Conservation (phyloP, 2,329 filamentous ascomycete species). For the Chaetomium olivaceum region DNA sequence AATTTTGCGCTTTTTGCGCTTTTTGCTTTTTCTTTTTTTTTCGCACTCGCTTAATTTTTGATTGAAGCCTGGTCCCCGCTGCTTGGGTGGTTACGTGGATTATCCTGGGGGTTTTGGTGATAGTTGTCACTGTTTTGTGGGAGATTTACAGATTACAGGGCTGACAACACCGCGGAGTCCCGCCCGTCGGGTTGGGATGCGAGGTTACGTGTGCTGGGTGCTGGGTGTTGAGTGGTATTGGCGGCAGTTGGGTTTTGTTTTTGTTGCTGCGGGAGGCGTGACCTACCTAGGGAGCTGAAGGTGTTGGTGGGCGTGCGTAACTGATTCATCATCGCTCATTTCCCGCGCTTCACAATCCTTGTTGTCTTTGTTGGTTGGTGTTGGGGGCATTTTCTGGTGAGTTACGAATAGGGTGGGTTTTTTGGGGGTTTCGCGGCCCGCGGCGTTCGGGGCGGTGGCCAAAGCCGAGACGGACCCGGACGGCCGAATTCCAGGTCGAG, state of each 20-base stretch:
- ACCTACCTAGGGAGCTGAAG: not conserved
- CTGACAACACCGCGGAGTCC: not conserved
- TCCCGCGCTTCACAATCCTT: slow-evolving; percentile 5
- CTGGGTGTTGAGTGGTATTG: not conserved
- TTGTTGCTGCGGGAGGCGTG: not conserved
- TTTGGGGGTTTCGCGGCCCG: slow-evolving; percentile 13
- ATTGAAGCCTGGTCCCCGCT: not conserved
- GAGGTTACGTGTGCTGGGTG: slow-evolving; percentile 17
- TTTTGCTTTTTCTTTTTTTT: not conserved
- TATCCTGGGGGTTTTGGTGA: not conserved
- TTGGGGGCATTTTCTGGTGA: not conserved
- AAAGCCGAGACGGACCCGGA: slow-evolving; percentile 8
- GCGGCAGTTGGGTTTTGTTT: not conserved
- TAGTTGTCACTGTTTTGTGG: not conserved
- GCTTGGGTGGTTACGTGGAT: not conserved
- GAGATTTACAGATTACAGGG: not conserved
- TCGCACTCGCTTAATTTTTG: slow-evolving; percentile 10
- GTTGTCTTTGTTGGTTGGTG: not conserved
- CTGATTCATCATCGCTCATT: slow-evolving; percentile 22
- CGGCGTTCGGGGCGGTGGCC: slow-evolving; percentile 16
- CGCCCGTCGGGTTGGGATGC: slow-evolving; percentile 13
- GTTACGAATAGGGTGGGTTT: not conserved
- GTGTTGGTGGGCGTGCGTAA: slow-evolving; percentile 12
- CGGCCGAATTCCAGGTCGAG: not conserved
- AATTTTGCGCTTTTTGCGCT: not conserved